Conservation (phyloP, 176 grass and related monocot species). For the Tillandsia leiboldiana region DNA sequence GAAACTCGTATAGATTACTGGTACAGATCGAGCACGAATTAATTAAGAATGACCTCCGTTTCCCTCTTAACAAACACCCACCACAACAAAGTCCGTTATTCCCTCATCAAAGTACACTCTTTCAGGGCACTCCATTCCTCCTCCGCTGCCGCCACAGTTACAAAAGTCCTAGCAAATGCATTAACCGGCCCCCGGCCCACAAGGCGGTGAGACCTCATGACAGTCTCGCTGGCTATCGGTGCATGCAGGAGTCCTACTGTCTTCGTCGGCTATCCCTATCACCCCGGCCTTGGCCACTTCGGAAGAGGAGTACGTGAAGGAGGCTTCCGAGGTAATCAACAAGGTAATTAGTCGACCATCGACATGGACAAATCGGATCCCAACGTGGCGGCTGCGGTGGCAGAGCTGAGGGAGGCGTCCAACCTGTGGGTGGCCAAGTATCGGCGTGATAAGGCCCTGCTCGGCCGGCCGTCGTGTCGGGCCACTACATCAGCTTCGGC, state of each 20-base stretch:
- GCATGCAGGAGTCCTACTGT: neutral
- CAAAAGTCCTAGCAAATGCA: neutral
- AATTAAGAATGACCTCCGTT: neutral
- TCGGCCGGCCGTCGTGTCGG: conserved; percentile 70
- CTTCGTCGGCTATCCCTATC: neutral
- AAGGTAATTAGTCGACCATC: conserved; percentile 89
- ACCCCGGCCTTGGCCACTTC: conserved; percentile 25
- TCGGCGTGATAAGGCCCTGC: conserved; percentile 71
- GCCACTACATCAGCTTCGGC: conserved; percentile 99
- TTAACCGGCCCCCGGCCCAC: neutral
- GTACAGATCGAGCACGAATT: neutral
- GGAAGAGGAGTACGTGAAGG: conserved; percentile 91
- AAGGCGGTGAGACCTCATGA: conserved; percentile 4
- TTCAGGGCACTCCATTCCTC: neutral
- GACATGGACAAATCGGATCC: conserved; percentile 77
- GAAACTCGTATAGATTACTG: too few species aligned
- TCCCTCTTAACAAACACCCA: conserved; percentile 10
- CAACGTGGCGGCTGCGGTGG: conserved; percentile 59
- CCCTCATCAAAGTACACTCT: too few species aligned
- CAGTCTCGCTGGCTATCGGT: neutral
- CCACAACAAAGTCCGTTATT: neutral
- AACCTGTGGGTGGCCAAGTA: conserved; percentile 97
- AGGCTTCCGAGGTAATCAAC: conserved; percentile 81
- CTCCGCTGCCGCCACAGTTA: neutral
- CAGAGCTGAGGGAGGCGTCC: conserved; percentile 78